phyloP scores from a whole-genome alignment of 1,139 yeast genomes.

The Suhomyces choctaworum region DNA sequence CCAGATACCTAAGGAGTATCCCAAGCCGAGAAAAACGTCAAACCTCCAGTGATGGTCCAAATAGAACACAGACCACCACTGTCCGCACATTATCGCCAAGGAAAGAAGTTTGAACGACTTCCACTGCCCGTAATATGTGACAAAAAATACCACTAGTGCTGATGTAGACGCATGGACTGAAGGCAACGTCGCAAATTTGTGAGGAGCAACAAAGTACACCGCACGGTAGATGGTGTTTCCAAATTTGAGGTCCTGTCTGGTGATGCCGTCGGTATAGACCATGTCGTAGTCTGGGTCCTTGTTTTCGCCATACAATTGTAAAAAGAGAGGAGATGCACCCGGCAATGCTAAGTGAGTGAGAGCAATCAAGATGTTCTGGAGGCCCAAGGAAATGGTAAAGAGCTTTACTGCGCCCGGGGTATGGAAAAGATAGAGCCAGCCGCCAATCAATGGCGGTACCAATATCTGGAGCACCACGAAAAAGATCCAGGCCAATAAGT shows the following conservation, averaged over 20 bases:
- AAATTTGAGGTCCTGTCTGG: slow-evolving; percentile 17
- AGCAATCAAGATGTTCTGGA: slow-evolving; percentile 16
- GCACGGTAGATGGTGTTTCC: slow-evolving; percentile 15
- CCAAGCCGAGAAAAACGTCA: slow-evolving; percentile 18
- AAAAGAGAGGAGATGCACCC: slow-evolving; percentile 20
- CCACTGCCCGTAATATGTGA: slow-evolving; percentile 17
- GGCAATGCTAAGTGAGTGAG: slow-evolving; percentile 18
- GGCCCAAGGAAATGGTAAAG: slow-evolving; percentile 15
- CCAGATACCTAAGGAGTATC: slow-evolving; percentile 17
- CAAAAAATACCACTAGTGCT: slow-evolving; percentile 17
- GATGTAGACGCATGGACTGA: slow-evolving; percentile 20
- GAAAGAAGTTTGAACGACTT: slow-evolving; percentile 13
- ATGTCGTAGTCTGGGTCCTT: slow-evolving; percentile 18
- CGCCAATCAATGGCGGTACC: slow-evolving; percentile 14
- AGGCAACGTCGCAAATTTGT: slow-evolving; percentile 19
- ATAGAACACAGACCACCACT: slow-evolving; percentile 22
- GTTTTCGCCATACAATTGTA: slow-evolving; percentile 19
- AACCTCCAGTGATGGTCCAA: slow-evolving; percentile 22
- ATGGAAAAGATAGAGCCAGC: slow-evolving; percentile 19
- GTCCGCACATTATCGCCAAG: slow-evolving; percentile 15
- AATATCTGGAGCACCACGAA: slow-evolving; percentile 18
- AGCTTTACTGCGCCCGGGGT: slow-evolving; percentile 19
- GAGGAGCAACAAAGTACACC: slow-evolving; percentile 20
- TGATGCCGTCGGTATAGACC: slow-evolving; percentile 21
- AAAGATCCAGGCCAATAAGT: slow-evolving; percentile 17